These are phyloP conservation scores for Tricharina praecox DNA, from an alignment of 495 filamentous ascomycete genomes.

Conservation along the genomic window DNA sequence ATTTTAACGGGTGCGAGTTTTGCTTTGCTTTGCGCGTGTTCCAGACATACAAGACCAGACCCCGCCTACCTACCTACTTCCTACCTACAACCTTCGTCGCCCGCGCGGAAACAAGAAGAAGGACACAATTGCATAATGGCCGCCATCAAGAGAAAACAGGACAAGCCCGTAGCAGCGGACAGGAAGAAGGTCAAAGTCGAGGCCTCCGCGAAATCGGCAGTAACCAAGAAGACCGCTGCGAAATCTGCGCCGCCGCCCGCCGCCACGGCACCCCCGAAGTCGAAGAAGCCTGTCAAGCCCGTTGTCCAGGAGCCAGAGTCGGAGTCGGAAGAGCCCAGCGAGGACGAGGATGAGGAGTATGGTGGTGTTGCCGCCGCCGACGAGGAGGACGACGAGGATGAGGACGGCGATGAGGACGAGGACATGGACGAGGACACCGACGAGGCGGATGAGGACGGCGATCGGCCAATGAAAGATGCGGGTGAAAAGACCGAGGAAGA, in stretches of 20 bases:
- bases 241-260: too few relatives aligned
- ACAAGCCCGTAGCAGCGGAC: conserved; percentile 7
- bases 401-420: conserved; percentile 2
- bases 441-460: neutral
- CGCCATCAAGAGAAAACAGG: conserved; percentile 22
- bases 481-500: conserved; percentile 8
- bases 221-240: conserved; percentile 5
- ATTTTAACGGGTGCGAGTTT: too few relatives aligned
- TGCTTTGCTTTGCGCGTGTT: too few relatives aligned
- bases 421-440: conserved; percentile 6
- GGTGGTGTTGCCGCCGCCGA: conserved; percentile 6
- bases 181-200: conserved; percentile 10
- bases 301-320: neutral
- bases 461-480: neutral
- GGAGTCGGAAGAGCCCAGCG: neutral
- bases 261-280: too few relatives aligned
- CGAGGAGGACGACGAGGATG: conserved; percentile 14
- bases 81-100: too few relatives aligned
- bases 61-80: too few relatives aligned
- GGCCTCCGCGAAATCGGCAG: neutral
- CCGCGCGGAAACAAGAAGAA: too few relatives aligned
- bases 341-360: conserved; percentile 9
- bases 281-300: conserved; percentile 10
- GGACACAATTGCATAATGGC: too few relatives aligned
- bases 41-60: too few relatives aligned